phyloP scores from a whole-genome alignment of 2,329 filamentous ascomycete species.

The Colletotrichum sp. region DNA sequence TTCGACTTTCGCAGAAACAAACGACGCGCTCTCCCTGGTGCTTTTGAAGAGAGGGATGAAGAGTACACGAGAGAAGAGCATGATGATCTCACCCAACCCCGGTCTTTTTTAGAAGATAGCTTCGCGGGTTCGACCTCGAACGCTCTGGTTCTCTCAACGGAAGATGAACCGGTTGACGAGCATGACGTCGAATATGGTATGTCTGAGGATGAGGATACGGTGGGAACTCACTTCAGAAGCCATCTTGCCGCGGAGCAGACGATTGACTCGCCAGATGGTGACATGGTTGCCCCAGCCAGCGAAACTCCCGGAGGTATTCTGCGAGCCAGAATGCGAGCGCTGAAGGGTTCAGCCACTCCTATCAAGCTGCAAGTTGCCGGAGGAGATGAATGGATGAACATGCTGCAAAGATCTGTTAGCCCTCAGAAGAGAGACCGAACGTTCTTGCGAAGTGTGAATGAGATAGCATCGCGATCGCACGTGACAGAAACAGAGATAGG shows the following conservation, averaged over 20 bases:
- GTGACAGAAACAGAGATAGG: conserved; percentile 45
- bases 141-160: conserved; percentile 62
- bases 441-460: conserved; percentile 65
- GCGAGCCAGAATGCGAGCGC: conserved; percentile 67
- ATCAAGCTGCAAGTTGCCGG: conserved; percentile 65
- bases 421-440: conserved; percentile 91
- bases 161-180: conserved; percentile 60
- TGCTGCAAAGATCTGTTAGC: conserved; percentile 92
- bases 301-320: conserved; percentile 67
- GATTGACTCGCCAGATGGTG: conserved; percentile 54
- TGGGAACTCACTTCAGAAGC: conserved; percentile 77
- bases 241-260: conserved; percentile 79
- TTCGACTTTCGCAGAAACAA: conserved; percentile 58
- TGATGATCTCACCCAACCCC: conserved; percentile 47
- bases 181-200: conserved; percentile 80
- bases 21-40: conserved; percentile 70
- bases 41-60: conserved; percentile 72
- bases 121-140: conserved; percentile 81
- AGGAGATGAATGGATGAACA: conserved; percentile 90
- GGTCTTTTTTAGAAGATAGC: conserved; percentile 94
- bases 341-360: conserved; percentile 65
- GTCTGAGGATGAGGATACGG: conserved; percentile 74
- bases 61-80: conserved; percentile 48
- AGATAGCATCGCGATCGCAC: conserved; percentile 34
- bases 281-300: conserved; percentile 46